Conservation (phyloP, 441 rosid species). For the Brassica balearica region DNA sequence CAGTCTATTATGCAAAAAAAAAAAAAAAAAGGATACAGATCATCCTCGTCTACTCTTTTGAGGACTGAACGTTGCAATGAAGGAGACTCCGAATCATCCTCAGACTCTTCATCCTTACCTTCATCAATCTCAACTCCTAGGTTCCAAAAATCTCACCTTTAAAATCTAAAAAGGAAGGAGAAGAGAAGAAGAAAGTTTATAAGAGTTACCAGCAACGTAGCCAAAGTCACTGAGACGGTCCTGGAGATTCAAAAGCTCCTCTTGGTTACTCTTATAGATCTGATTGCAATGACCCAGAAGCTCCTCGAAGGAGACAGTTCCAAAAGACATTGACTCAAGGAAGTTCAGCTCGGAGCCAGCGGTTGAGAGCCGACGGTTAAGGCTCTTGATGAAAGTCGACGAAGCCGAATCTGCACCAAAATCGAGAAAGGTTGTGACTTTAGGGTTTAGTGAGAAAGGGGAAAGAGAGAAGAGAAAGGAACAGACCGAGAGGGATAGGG, state of each 20-base stretch:
- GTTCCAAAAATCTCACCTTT: not conserved
- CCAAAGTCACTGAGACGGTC: slow-evolving; percentile 50
- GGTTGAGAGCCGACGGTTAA: slow-evolving; percentile 65
- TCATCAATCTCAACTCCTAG: slow-evolving; percentile 51
- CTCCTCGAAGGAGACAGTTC: slow-evolving; percentile 67
- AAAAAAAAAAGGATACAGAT: slow-evolving; percentile 87
- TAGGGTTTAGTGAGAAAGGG: slow-evolving; percentile 32
- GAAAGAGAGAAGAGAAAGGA: not conserved
- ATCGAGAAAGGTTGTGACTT: not conserved
- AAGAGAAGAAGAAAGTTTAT: not conserved
- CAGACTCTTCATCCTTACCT: slow-evolving; percentile 40
- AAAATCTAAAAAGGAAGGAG: not conserved
- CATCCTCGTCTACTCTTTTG: slow-evolving; percentile 51
- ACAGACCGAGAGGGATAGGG: slow-evolving; percentile 74
- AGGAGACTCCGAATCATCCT: not conserved
- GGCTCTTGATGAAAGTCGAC: slow-evolving; percentile 70
- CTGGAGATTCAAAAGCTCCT: slow-evolving; percentile 47
- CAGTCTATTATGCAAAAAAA: too few relatives aligned
- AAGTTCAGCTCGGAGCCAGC: slow-evolving; percentile 52
- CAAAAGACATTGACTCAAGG: slow-evolving; percentile 66
- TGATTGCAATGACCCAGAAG: slow-evolving; percentile 80
- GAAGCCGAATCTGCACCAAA: slow-evolving; percentile 70
- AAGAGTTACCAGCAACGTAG: slow-evolving; percentile 34
- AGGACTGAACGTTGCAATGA: too few relatives aligned
- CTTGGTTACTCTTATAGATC: slow-evolving; percentile 54